Evolutionary conservation across 2,329 filamentous ascomycete species (phyloP), one percentile per base, ranked within the genome.

Genomic region (Alternaria arborescens): DNA sequence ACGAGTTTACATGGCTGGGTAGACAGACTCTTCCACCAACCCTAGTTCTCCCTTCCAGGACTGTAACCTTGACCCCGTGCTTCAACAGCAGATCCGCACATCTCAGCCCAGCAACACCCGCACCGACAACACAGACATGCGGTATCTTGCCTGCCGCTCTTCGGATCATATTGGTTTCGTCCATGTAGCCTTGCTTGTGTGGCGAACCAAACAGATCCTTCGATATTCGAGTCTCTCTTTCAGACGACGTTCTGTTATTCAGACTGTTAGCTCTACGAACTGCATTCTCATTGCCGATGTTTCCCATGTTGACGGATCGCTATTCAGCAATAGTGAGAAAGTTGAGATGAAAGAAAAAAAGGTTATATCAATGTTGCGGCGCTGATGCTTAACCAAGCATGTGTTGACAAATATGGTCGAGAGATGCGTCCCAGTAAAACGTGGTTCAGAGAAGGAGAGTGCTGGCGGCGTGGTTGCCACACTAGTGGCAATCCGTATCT

Each of bases 41-140:
- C 7, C 90, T 84, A 70, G 89, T 78, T 16, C 90, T 83, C 8
- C 86, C 91, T 74, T 93, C 90, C 18, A 92, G 79, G 12, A 93
- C 81, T 0, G 89, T 91, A 12, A 93, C 90, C 40, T 84, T 81
- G 69, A 89, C 87, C 16, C 89, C 89, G 72, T 87, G 82, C 56
- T 86, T 83, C 3, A 91, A 78, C 0, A 93, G 79, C 2, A 92
- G 76, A 65, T 91, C 88, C 53, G 90, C 89, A 71, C 89, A 91
- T 64, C 89, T 84, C n/a, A 93, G 81, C 0, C 90, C 90, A 6
- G 90, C 84, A 26, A 92, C 82, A 5, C 90, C 90, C 40, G 89
- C 90, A 18, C 90, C 91, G 40, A 93, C 79, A n/a, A 93, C 81
- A 32, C 86, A 88, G 41, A 92, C 78, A 63, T 88, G 87, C 8